Percentiles rank a stretch among this genome's conserved stretches.
phyloP scores from a whole-genome alignment of 1,139 yeast genomes.

The Geotrichum europaeum region DNA sequence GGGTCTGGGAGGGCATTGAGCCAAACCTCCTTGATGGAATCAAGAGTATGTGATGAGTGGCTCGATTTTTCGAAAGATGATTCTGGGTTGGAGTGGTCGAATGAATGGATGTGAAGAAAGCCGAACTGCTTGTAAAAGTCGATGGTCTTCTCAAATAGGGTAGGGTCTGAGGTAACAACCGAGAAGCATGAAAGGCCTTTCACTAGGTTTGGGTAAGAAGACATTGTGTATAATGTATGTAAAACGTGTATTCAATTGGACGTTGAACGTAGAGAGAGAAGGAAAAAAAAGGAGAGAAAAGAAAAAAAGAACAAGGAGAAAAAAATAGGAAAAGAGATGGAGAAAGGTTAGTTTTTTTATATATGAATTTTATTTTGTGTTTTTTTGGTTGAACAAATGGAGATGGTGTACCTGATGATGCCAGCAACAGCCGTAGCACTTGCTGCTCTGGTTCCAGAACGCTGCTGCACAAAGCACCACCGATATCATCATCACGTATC shows the following conservation, averaged over 20 bases:
- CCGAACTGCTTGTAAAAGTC: slow-evolving; percentile 55
- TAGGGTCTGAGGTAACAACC: slow-evolving; percentile 49
- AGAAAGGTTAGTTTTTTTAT: neutral
- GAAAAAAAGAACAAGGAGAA: neutral
- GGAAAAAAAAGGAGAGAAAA: too few species aligned
- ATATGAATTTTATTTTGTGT: neutral
- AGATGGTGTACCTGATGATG: neutral
- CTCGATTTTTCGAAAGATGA: slow-evolving; percentile 25
- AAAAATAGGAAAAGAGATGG: neutral
- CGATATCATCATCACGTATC: neutral
- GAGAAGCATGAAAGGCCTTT: slow-evolving; percentile 45
- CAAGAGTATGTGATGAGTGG: slow-evolving; percentile 28
- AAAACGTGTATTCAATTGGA: neutral
- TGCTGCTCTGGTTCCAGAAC: too few species aligned
- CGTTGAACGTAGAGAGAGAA: neutral
- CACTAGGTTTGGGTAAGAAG: slow-evolving; percentile 9
- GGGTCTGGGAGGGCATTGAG: slow-evolving; percentile 24
- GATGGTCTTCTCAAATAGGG: slow-evolving; percentile 42
- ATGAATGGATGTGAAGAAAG: slow-evolving; percentile 45
- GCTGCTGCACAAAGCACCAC: too few species aligned
- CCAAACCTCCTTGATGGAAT: slow-evolving; percentile 28
- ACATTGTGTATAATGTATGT: neutral
- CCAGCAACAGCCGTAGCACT: neutral
- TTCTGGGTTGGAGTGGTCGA: slow-evolving; percentile 30
- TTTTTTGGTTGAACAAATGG: neutral